Evolutionary conservation across 139 green algal genomes (phyloP).

Genomic region (Coelastrella sp.): DNA sequence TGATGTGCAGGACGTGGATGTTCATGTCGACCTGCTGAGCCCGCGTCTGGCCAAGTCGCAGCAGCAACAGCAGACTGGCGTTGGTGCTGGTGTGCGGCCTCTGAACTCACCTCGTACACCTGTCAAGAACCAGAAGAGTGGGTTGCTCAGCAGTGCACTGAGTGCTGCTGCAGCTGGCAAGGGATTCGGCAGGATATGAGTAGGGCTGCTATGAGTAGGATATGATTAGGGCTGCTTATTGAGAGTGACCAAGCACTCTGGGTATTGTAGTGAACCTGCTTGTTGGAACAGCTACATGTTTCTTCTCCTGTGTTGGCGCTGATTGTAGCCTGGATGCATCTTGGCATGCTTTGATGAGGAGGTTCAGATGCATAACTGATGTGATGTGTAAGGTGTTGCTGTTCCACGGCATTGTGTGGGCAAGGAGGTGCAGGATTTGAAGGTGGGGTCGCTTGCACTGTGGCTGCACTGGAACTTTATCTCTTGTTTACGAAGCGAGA

Average conservation of each 20-base stretch:
- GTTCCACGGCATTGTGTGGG: too few relatives aligned
- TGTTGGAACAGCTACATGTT: not conserved
- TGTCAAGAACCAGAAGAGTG: not conserved
- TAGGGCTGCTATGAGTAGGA: not conserved
- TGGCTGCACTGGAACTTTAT: too few relatives aligned
- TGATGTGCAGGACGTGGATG: not conserved
- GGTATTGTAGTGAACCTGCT: not conserved
- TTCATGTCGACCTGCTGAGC: not conserved
- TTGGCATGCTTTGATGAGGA: too few relatives aligned
- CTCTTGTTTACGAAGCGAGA: too few relatives aligned
- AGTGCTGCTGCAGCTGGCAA: constrained; percentile 2
- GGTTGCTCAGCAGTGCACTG: not conserved
- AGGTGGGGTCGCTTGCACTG: too few relatives aligned
- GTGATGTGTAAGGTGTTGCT: too few relatives aligned
- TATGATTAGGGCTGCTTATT: too few relatives aligned
- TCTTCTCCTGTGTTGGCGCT: too few relatives aligned
- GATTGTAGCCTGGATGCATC: too few relatives aligned
- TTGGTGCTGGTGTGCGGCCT: not conserved
- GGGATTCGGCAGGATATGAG: not conserved
- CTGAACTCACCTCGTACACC: not conserved
- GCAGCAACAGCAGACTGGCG: not conserved
- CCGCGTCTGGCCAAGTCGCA: not conserved
- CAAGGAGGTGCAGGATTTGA: too few relatives aligned
- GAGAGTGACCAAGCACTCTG: not conserved
- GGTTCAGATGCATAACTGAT: too few relatives aligned